Base-by-base conservation (phyloP, 306 rosid species). In the Pterocarpus macrocarpus region DNA sequence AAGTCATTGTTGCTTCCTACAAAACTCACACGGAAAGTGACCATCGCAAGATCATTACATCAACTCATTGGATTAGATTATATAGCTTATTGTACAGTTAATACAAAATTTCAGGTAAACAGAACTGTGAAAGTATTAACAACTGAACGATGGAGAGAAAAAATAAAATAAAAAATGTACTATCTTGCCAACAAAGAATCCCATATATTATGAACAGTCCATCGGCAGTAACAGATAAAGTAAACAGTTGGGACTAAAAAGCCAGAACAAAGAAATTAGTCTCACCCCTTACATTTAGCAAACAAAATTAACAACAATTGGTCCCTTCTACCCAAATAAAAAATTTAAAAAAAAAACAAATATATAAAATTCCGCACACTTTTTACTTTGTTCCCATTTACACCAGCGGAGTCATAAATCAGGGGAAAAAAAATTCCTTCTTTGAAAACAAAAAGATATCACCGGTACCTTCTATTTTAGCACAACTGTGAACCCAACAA, bases 21-120 rank as follows among this genome's bases (percentile, higher is more conserved):
- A 87, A 79, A 71, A 70, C 56, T 61, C 56, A 28, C 55, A 64
- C 14, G 38, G 57, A 67, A 44, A 70, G 59, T 66, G 71, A 44
- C 63, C 39, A 61, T 72, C 64, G 71, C 36, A 64, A 45, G 35
- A 69, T 13, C n/a, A 58, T 44, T 4, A 39, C 30, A 64, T 22
- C 53, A 17, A 66, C 52, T 45, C 14, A 77, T 45, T 69, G 81
- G 22, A 69, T 65, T 73, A 7, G 7, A 39, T 5, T 39, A 39
- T 39, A 39, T 7, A 39, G 1, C 44, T 39, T 39, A 39, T 5
- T 5, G 5, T 39, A 39, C 44, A 39, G 4, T 5, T 39, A 39
- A 39, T 22, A 39, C 44, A 39, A 39, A 39, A 39, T 1, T 39
- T 3, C 44, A 39, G 44, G 44, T 39, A 39, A 39, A 39, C 44